These are phyloP conservation scores for Ilyonectria sp. DNA, from an alignment of 2,329 filamentous ascomycete genomes.

Conservation along the genomic window DNA sequence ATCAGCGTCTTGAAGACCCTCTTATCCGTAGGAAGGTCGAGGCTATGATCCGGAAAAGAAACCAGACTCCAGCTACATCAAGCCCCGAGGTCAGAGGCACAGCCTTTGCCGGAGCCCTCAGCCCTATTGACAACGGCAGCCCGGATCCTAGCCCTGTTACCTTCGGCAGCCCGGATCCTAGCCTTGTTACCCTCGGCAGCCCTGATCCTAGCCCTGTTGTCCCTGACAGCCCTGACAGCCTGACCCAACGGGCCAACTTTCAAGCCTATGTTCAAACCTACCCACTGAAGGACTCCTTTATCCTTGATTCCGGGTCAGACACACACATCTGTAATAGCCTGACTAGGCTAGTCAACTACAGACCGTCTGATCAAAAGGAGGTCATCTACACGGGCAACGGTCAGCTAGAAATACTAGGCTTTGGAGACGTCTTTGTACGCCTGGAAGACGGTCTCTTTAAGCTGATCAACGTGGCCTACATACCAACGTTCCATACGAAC, in stretches of 20 bases:
- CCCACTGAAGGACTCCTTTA: conserved; percentile 12
- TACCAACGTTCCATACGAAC: conserved; percentile 19
- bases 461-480: conserved; percentile 13
- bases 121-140: no score
- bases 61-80: not conserved
- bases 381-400: not conserved
- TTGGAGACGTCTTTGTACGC: conserved; percentile 13
- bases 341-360: not conserved
- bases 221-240: not conserved
- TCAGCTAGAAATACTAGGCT: conserved; percentile 22
- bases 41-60: not conserved
- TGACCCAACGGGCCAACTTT: not conserved
- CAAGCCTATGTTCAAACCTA: conserved; percentile 3
- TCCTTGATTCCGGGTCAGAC: conserved; percentile 14
- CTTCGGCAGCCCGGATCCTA: no score
- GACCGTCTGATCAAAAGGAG: not conserved
- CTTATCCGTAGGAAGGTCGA: no score
- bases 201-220: not conserved
- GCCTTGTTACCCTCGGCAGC: no score
- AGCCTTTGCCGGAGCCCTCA: no score
- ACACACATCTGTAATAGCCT: conserved; percentile 21
- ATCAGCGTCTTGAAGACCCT: conserved; percentile 3
- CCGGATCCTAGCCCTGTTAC: no score
- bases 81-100: not conserved
- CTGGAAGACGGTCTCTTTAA: conserved; percentile 10